These are phyloP conservation scores for Coriaria nepalensis DNA, from an alignment of 306 rosid species.

Conservation along the genomic window DNA sequence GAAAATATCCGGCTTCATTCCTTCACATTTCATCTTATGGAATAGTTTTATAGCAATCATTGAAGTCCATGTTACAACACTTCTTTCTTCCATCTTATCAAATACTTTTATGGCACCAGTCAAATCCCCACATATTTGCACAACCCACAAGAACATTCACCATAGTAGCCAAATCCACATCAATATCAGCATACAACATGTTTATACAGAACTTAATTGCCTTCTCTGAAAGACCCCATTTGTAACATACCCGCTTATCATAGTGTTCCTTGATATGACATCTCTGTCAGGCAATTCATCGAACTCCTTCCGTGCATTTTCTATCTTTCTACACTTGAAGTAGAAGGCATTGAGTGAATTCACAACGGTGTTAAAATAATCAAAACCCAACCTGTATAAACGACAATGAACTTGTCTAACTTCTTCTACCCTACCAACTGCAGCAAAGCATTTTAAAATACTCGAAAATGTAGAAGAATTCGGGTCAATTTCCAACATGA, in stretches of 20 bases:
- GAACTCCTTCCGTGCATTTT: conserved; percentile 50
- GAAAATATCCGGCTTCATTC: conserved; percentile 36
- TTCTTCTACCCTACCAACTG: conserved; percentile 26
- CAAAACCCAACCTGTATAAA: conserved; percentile 37
- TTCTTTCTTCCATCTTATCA: conserved; percentile 38
- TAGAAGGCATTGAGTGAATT: conserved; percentile 46
- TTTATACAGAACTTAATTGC: conserved; percentile 33
- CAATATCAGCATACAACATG: conserved; percentile 30
- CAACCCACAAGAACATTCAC: conserved; percentile 54
- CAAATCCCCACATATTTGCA: conserved; percentile 44
- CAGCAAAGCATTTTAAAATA: conserved; percentile 49
- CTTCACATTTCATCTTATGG: conserved; percentile 40
- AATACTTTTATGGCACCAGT: conserved; percentile 34
- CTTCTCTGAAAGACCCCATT: conserved; percentile 32
- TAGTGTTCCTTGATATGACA: conserved; percentile 68
- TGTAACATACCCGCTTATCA: conserved; percentile 59
- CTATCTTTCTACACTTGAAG: conserved; percentile 37
- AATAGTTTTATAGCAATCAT: conserved; percentile 39
- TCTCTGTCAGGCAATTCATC: conserved; percentile 55
- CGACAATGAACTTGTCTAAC: conserved; percentile 48
- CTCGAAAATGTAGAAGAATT: conserved; percentile 50
- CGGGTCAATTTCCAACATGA: conserved; percentile 27
- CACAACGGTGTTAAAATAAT: conserved; percentile 28
- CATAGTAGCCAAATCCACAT: conserved; percentile 51
- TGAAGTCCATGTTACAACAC: conserved; percentile 76